Base-by-base conservation (phyloP, 2,329 filamentous ascomycete genomes). In the Mycosphaerella arachidis region DNA sequence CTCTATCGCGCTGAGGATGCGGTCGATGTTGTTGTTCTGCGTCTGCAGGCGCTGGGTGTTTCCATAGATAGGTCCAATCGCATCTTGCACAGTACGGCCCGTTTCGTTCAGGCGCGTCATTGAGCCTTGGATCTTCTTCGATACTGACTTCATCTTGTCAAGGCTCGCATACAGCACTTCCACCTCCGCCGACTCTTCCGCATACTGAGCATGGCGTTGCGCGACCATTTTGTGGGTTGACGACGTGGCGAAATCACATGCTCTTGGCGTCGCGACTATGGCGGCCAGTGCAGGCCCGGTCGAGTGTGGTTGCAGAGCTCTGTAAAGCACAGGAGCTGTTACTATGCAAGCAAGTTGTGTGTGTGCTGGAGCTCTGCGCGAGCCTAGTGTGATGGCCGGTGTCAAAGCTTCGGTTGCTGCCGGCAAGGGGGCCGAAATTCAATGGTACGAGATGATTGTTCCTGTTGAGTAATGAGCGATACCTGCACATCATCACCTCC, bases 41-140 rank as follows among this genome's bases (percentile, higher is more conserved):
- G 88, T 84, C 75, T 97, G 94, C 24, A 97, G 82, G 63, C 87
- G 88, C 75, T 91, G 90, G 0, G 94, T 97, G 75, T 97, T 95
- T 68, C 89, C 90, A 72, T 92, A 95, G 46, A 99, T 88, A 8
- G 94, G 94, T 0, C 91, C 91, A 58, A 95, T 92, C 10, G 95
- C 92, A 71, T 96, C 91, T 70, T 91, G 88, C 20, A 97, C 92
- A 61, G 89, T 92, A 76, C 92, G 91, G 18, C 93, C 94, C 56
- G 91, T 95, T 40, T 88, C 86, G 69, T 97, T 92, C 35, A 99
- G 81, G 58, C 92, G 85, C 40, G 86, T 84, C 67, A 97, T 82
- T 55, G 91, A 96, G 30, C 90, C 88, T 75, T 96, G 90, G 58
- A 99, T 97, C 80, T 96, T 96, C 79, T 94, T 96, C 33, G 92